Evolutionary conservation across 208 protist genomes (phyloP).

Genomic region (Leishmania guyanensis): DNA sequence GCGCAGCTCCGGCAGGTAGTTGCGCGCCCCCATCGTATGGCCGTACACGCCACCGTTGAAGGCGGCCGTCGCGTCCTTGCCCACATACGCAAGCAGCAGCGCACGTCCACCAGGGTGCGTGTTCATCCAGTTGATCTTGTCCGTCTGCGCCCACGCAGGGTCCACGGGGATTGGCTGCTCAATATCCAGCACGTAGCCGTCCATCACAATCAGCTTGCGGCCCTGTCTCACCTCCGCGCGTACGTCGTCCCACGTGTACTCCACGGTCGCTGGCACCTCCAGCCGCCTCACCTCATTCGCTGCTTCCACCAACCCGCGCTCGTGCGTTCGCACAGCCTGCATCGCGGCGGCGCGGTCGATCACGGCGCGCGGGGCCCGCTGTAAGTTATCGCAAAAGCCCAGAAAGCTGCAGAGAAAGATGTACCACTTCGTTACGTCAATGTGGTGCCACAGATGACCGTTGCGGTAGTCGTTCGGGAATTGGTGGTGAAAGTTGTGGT

Average conservation of each 20-base stretch:
- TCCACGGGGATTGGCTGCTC: conserved; percentile 49
- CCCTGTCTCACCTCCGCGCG: conserved; percentile 48
- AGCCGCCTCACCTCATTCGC: conserved; percentile 35
- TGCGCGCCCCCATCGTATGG: conserved; percentile 63
- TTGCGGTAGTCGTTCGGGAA: conserved; percentile 91
- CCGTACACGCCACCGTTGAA: conserved; percentile 76
- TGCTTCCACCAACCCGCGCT: conserved; percentile 32
- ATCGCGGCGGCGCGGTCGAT: conserved; percentile 32
- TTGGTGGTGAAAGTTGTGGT: conserved; percentile 93
- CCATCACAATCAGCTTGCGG: conserved; percentile 62
- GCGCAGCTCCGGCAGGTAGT: conserved; percentile 61
- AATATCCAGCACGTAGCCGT: conserved; percentile 68
- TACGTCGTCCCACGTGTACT: conserved; percentile 64
- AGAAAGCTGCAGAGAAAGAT: conserved; percentile 54
- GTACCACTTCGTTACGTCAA: conserved; percentile 86
- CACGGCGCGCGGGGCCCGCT: conserved; percentile 49
- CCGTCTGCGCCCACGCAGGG: conserved; percentile 45
- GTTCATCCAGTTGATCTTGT: conserved; percentile 57
- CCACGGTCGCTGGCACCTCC: conserved; percentile 31
- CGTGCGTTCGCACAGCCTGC: conserved; percentile 38
- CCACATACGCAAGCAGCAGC: conserved; percentile 64
- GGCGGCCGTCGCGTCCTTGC: conserved; percentile 75
- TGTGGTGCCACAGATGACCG: conserved; percentile 77
- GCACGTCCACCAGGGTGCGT: conserved; percentile 76
- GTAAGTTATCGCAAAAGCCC: conserved; percentile 64